Conservation (phyloP, 768 basidiomycete genomes). For the Mycena albidolilacea region DNA sequence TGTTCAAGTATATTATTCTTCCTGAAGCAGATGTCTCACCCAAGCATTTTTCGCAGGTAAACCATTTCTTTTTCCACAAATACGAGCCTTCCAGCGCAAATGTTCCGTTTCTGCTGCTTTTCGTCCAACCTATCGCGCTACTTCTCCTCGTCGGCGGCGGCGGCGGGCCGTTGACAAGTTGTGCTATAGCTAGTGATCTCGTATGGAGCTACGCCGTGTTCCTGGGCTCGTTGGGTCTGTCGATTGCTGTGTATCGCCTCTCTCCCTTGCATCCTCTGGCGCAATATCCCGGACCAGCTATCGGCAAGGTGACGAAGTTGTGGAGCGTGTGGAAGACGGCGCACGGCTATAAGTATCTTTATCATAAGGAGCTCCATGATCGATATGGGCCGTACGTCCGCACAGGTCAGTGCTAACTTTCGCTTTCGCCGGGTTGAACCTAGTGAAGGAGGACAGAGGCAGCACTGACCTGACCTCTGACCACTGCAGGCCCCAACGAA, state of each 20-base stretch:
- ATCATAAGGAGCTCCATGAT: conserved; percentile 63
- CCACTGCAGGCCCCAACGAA: conserved; percentile 32
- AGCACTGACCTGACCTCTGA: background rate
- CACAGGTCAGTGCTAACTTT: conserved; percentile 57
- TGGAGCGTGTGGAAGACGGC: conserved; percentile 52
- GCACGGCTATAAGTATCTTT: conserved; percentile 60
- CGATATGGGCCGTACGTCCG: conserved; percentile 72
- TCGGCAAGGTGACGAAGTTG: conserved; percentile 58
- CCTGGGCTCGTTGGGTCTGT: conserved; percentile 46
- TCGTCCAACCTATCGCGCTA: conserved; percentile 6
- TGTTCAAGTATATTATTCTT: background rate
- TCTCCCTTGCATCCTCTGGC: conserved; percentile 71
- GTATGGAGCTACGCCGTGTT: conserved; percentile 38
- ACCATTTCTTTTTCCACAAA: conserved; percentile 26
- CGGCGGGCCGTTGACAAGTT: background rate
- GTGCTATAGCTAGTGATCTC: background rate
- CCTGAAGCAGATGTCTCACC: no score
- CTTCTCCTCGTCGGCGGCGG: background rate
- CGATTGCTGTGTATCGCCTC: conserved; percentile 60
- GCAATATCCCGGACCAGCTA: conserved; percentile 62
- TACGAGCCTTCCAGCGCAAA: conserved; percentile 33
- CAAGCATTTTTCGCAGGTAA: conserved; percentile 5
- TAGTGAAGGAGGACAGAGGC: no score
- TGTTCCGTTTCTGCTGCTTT: background rate
- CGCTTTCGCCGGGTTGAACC: no score